These are phyloP conservation scores for Crithidia expoeki DNA, from an alignment of 208 protist genomes.

Conservation along the genomic window DNA sequence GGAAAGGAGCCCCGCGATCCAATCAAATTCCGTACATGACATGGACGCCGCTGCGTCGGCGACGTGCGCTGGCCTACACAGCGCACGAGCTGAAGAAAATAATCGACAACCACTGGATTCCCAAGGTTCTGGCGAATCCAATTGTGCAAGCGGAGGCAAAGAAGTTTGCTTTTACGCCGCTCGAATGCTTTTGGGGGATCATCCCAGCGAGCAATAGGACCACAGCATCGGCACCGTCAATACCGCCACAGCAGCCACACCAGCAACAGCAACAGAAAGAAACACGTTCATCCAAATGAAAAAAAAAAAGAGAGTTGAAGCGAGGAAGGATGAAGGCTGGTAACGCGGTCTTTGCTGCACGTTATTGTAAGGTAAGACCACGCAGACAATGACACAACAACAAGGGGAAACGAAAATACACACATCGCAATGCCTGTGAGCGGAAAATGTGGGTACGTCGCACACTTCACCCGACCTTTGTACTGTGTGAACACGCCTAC, in stretches of 20 bases:
- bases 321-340: background rate
- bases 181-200: constrained; percentile 73
- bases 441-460: too few species aligned
- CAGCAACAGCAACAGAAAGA: background rate
- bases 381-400: too few species aligned
- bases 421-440: too few species aligned
- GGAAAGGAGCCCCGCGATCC: constrained; percentile 30
- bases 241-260: constrained; percentile 4
- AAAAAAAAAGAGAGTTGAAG: background rate
- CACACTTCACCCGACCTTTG: too few species aligned
- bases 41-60: constrained; percentile 79
- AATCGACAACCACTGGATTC: constrained; percentile 82
- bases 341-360: too few species aligned
- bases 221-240: too few species aligned
- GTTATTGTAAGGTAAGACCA: too few species aligned
- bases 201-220: background rate
- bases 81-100: constrained; percentile 65
- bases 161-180: constrained; percentile 56
- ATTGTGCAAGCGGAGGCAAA: constrained; percentile 46
- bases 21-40: constrained; percentile 84
- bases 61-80: constrained; percentile 48
- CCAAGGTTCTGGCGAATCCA: constrained; percentile 56
- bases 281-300: background rate
- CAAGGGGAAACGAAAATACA: too few species aligned
- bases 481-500: too few species aligned